Percentiles rank a stretch among this genome's conserved stretches.
phyloP scores from a whole-genome alignment of 805 yeast genomes.

The Torulaspora indica region DNA sequence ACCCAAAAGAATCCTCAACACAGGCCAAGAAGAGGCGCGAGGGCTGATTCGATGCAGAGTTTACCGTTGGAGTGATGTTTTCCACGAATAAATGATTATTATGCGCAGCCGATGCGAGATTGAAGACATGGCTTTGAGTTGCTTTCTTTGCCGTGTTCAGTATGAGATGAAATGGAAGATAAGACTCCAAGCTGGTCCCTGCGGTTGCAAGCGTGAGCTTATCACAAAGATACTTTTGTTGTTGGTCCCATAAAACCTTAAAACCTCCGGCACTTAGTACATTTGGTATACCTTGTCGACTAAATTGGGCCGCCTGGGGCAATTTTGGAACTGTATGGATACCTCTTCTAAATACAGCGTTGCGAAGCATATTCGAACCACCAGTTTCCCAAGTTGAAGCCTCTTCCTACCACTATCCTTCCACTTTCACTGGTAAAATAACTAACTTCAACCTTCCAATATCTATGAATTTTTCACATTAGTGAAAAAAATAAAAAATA shows the following conservation, averaged over 20 bases:
- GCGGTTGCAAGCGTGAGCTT: conserved; percentile 59
- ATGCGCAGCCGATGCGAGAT: conserved; percentile 85
- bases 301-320: conserved; percentile 16
- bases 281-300: conserved; percentile 28
- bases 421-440: too few relatives aligned
- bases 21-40: conserved; percentile 36
- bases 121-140: conserved; percentile 63
- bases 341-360: conserved; percentile 23
- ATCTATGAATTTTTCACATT: conserved; percentile 2
- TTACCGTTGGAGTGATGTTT: conserved; percentile 38
- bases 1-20: conserved; percentile 35
- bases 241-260: conserved; percentile 71
- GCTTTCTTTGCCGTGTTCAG: conserved; percentile 62
- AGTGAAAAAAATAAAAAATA: conserved; percentile 14
- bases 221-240: conserved; percentile 62
- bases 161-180: conserved; percentile 66
- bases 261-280: conserved; percentile 48
- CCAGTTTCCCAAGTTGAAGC: background rate
- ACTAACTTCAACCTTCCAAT: too few relatives aligned
- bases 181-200: conserved; percentile 76
- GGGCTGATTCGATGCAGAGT: conserved; percentile 29
- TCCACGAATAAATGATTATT: conserved; percentile 87
- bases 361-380: conserved; percentile 19
- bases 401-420: background rate
- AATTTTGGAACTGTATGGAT: conserved; percentile 35